A percentile compares a stretch with the other conserved stretches of the same genome.
Conservation (phyloP, 768 basidiomycete genomes). For the Cystobasidium onofrii region DNA sequence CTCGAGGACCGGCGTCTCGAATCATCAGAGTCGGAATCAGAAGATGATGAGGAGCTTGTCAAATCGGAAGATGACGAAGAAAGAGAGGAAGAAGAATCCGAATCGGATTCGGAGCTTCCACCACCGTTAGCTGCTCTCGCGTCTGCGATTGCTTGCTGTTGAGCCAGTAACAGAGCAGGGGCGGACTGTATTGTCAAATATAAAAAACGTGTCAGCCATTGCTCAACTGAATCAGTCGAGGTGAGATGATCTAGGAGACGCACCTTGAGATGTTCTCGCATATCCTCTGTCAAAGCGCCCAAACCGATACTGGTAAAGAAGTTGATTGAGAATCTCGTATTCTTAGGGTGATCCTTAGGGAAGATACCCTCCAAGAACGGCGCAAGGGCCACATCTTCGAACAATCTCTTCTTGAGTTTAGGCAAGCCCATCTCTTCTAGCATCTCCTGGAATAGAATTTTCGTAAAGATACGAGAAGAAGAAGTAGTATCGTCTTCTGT, state of each 20-base stretch:
- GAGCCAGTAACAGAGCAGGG: conserved; percentile 22
- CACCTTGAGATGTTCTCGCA: conserved; percentile 87
- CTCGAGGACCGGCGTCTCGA: conserved; percentile 1
- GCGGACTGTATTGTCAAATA: conserved; percentile 2
- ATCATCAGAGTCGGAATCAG: conserved; percentile 11
- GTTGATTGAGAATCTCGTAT: conserved; percentile 59
- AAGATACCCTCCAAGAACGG: conserved; percentile 73
- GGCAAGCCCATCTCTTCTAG: conserved; percentile 88
- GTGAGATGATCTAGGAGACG: too few species aligned
- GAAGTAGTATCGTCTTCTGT: conserved; percentile 98
- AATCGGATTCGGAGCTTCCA: conserved; percentile 5
- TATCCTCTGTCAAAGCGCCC: conserved; percentile 83
- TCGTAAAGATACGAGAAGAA: conserved; percentile 90
- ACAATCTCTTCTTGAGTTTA: conserved; percentile 72
- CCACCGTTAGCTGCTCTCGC: conserved; percentile 27
- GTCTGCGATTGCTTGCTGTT: conserved; percentile 28
- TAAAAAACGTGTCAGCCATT: neutral
- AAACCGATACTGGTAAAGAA: conserved; percentile 94
- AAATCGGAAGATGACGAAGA: conserved; percentile 24
- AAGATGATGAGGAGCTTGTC: conserved; percentile 10
- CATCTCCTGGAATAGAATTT: conserved; percentile 92
- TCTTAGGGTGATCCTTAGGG: conserved; percentile 91
- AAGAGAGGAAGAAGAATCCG: conserved; percentile 26
- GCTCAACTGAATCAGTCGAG: too few species aligned
- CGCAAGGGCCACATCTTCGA: conserved; percentile 69